Percentiles rank a stretch among this genome's conserved stretches.
Conservation (phyloP, 2,329 filamentous ascomycete species). For the Calonectria hongkongensis region DNA sequence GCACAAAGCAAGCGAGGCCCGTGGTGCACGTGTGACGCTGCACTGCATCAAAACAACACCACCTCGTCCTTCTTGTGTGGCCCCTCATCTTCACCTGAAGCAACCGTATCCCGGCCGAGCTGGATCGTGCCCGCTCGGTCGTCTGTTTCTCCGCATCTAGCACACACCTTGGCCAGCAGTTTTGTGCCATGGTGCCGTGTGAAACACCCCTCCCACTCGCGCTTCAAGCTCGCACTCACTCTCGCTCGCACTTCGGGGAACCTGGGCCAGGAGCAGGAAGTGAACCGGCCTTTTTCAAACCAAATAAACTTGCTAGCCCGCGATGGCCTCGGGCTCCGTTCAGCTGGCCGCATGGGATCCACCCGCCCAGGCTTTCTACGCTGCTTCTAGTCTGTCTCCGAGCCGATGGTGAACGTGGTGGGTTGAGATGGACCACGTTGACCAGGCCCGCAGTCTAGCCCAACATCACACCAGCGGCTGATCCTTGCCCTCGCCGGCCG, state of each 20-base stretch:
- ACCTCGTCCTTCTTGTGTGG: conserved; percentile 9
- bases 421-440: conserved; percentile 25
- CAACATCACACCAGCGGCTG: neutral
- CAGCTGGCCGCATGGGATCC: conserved; percentile 22
- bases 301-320: conserved; percentile 23
- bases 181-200: conserved; percentile 20
- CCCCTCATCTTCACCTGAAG: conserved; percentile 23
- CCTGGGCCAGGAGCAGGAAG: conserved; percentile 3
- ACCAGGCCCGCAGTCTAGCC: conserved; percentile 5
- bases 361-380: conserved; percentile 24
- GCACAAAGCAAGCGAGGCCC: neutral
- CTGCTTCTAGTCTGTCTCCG: conserved; percentile 31
- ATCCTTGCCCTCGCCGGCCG: conserved; percentile 3
- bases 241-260: neutral
- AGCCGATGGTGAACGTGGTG: conserved; percentile 10
- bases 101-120: conserved; percentile 34
- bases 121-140: conserved; percentile 37
- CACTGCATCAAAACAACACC: conserved; percentile 22
- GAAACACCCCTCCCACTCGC: conserved; percentile 29
- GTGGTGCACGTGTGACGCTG: conserved; percentile 10
- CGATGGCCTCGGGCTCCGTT: conserved; percentile 22
- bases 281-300: conserved; percentile 5
- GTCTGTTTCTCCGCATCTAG: conserved; percentile 7
- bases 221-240: too few species aligned
- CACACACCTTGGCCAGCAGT: conserved; percentile 19